Base-by-base conservation (phyloP, 805 yeast genomes). In the Ogataea nakhonphanomensis region DNA sequence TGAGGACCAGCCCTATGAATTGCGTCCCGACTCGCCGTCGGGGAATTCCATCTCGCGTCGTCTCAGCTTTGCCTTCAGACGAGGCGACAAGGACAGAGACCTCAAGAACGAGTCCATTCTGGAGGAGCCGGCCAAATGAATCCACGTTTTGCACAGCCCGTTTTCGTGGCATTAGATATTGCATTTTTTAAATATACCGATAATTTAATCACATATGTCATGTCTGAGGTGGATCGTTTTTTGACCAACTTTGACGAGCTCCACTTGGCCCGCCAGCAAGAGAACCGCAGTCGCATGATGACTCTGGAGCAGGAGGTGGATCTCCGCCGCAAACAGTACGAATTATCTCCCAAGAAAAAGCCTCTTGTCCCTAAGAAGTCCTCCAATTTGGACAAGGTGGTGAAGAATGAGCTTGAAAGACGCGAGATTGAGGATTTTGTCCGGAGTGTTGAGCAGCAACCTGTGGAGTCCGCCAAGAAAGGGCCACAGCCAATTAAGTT, bases 51-150 rank as follows among this genome's bases (percentile, higher is more conserved):
- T 58, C 15, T 48, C 59, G n/a, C 48, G 60, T 29, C 51, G 59
- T 33, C 44, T 62, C 27, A 56, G 59, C 38, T 51, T 63, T 46
- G 58, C 64, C 17, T 57, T 58, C 41, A 61, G 55, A 33, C 50
- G 56, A 30, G 56, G 53, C n/a, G 59, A 57, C n/a, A 51, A 51
- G 30, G 59, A 55, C 21, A 57, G 42, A 25, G 55, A 54, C 27
- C 23, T 38, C n/a, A 52, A 44, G 22, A 44, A 30, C 15, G 52
- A 43, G 22, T 41, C 49, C 13, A 45, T 45, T 6, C 42, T 46
- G 10, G 55, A 49, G 33, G 56, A 53, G 27, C 48, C 43, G 25
- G 42, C 20, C 12, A 53, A 45, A 27, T 22, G 9, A 30, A 12
- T 17, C n/a, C n/a, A 14, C n/a, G 15, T n/a, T 13, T 8, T 27